Conservation (phyloP, 2,329 filamentous ascomycete genomes). For the Alternaria panax region DNA sequence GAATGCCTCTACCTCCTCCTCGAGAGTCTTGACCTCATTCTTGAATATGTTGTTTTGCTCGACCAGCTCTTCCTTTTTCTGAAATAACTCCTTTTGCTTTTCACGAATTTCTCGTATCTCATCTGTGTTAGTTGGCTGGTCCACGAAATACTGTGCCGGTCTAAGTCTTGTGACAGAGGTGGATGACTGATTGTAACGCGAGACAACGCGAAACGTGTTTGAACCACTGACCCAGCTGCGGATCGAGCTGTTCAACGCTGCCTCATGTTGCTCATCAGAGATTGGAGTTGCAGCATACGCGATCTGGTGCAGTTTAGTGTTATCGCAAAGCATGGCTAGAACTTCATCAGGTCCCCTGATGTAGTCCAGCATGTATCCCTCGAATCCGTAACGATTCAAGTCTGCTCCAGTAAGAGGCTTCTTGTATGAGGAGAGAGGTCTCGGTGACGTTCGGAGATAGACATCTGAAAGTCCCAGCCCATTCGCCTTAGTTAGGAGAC, state of each 20-base stretch:
- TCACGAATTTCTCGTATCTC: conserved; percentile 68
- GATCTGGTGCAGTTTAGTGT: conserved; percentile 71
- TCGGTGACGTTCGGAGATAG: conserved; percentile 70
- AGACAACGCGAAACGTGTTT: conserved; percentile 63
- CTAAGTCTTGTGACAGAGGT: conserved; percentile 70
- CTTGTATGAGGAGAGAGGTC: conserved; percentile 63
- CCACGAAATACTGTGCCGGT: conserved; percentile 74
- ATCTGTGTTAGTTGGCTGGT: conserved; percentile 74
- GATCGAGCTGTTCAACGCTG: conserved; percentile 67
- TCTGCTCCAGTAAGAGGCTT: conserved; percentile 64
- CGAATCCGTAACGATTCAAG: conserved; percentile 69
- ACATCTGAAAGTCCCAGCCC: conserved; percentile 72
- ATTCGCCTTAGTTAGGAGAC: conserved; percentile 61
- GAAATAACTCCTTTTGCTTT: conserved; percentile 55
- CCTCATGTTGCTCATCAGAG: conserved; percentile 71
- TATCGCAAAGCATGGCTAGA: conserved; percentile 84
- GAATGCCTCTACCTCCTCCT: conserved; percentile 27
- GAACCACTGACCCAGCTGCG: conserved; percentile 73
- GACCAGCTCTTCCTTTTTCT: conserved; percentile 49
- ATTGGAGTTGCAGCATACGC: conserved; percentile 71
- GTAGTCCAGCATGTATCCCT: conserved; percentile 81
- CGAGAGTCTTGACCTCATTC: conserved; percentile 30
- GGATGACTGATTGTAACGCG: conserved; percentile 80
- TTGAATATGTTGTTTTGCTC: conserved; percentile 40
- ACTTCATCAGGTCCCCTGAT: conserved; percentile 83